Evolutionary conservation across 768 basidiomycete species (phyloP).

Genomic region (Galerina sulciceps): DNA sequence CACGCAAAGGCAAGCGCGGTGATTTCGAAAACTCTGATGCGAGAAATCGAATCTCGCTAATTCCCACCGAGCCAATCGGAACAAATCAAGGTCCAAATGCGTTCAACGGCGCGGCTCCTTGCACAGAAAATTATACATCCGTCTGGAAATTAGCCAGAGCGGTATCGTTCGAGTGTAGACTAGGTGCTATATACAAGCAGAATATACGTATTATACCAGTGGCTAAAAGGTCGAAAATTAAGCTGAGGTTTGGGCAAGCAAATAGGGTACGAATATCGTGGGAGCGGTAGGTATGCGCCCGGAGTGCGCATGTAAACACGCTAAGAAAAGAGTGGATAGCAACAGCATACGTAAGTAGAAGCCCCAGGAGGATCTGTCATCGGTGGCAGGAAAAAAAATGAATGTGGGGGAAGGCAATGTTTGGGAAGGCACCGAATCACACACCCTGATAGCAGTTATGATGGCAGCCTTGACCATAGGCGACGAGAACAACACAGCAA

Average conservation of each 20-base stretch:
- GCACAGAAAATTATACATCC: background rate
- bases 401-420: conserved; percentile 44
- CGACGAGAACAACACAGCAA: background rate
- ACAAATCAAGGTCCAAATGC: conserved; percentile 41
- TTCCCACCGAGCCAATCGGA: conserved; percentile 74
- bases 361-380: conserved; percentile 43
- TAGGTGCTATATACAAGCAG: conserved; percentile 17
- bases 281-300: conserved; percentile 54
- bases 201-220: conserved; percentile 25
- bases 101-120: conserved; percentile 2
- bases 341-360: conserved; percentile 55
- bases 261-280: conserved; percentile 47
- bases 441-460: conserved; percentile 13
- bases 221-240: conserved; percentile 21
- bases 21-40: conserved; percentile 61
- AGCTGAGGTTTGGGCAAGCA: conserved; percentile 16
- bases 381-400: conserved; percentile 37
- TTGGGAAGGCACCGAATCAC: conserved; percentile 28
- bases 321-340: conserved; percentile 52
- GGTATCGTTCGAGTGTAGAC: too few relatives aligned
- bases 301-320: conserved; percentile 46
- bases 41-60: conserved; percentile 48
- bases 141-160: too few relatives aligned
- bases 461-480: conserved; percentile 7
- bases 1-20: conserved; percentile 65